Base-by-base conservation (phyloP, 495 filamentous ascomycete genomes). In the Xylaria flabelliformis region DNA sequence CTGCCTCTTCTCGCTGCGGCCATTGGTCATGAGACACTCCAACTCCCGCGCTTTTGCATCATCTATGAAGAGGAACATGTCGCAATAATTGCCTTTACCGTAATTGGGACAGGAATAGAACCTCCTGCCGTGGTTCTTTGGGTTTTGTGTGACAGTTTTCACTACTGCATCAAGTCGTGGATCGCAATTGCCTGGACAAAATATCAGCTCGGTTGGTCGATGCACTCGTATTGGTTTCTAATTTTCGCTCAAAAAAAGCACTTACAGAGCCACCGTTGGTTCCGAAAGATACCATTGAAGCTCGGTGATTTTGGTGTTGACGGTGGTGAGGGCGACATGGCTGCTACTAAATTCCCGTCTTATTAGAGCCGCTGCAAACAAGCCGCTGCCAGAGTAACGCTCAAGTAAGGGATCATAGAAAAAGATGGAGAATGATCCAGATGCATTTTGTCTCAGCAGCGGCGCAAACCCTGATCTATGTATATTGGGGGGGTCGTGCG, bases 11-110 rank as follows among this genome's bases (percentile, higher is more conserved):
- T 81, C 19, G 83, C 85, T 75, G 56, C 73, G 72, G 48, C 74
- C 58, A 74, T 90, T 91, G 67, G 82, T 85, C 29, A 87, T 73
- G 3, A 90, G 76, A 9, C 82, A 80, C 15, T 76, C 74, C 73
- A 84, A 83, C 75, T 92, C 90, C 19, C 90, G 85, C 24, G 70
- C 71, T 44, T 85, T 80, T 0, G 91, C 92, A n/a, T 89, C 86
- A 36, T 89, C 87, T 36, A 85, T 83, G 88, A 90, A 94, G 3
- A 94, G 80, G 77, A 93, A 95, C 84, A 94, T 94, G 19, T 83
- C 82, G 79, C 92, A 95, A 48, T 83, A 81, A 53, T 83, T 77
- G 21, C 76, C 70, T 29, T 74, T 74, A 0, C 80, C 74, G 39
- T 81, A 76, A 72, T 87, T 85, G 69, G 87, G 87, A 77, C 92